These are phyloP conservation scores for Penicillium sp. DNA, from an alignment of 2,329 filamentous ascomycete genomes.

Conservation along the genomic window DNA sequence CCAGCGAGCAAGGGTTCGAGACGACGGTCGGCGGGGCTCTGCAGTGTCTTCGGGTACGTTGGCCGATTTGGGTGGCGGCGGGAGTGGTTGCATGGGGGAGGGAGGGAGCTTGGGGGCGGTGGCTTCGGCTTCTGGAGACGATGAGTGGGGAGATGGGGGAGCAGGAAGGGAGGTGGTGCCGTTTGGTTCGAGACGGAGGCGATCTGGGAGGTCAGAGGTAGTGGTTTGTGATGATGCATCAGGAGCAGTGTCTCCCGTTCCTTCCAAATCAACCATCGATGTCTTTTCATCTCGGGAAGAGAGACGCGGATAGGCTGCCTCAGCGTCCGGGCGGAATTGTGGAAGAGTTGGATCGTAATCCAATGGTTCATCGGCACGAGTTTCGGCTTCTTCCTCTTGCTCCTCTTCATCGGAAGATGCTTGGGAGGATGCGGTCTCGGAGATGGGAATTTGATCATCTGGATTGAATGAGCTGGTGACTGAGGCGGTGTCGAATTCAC, in stretches of 20 bases:
- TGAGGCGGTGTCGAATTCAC: slow-evolving; percentile 16
- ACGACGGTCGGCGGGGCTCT: slow-evolving; percentile 26
- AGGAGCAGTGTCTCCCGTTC: slow-evolving; percentile 4
- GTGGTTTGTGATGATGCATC: slow-evolving; percentile 15
- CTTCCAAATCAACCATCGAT: slow-evolving; percentile 1
- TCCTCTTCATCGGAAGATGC: slow-evolving; percentile 7
- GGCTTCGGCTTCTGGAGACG: slow-evolving; percentile 34
- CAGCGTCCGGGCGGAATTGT: slow-evolving; percentile 45
- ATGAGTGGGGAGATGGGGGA: slow-evolving; percentile 30
- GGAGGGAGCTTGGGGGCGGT: slow-evolving; percentile 36
- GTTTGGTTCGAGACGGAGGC: slow-evolving; percentile 41
- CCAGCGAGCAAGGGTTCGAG: slow-evolving; percentile 46
- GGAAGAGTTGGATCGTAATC: slow-evolving; percentile 46
- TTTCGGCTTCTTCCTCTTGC: slow-evolving; percentile 2
- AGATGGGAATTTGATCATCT: slow-evolving; percentile 4
- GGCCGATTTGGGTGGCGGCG: slow-evolving; percentile 24
- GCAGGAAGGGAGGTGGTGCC: slow-evolving; percentile 32
- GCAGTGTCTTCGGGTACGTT: slow-evolving; percentile 16
- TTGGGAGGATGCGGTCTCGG: slow-evolving; percentile 5
- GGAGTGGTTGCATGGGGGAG: slow-evolving; percentile 35
- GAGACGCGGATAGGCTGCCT: slow-evolving; percentile 26
- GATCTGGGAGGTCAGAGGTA: slow-evolving; percentile 28
- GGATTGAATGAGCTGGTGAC: slow-evolving; percentile 19
- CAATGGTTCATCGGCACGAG: background rate
- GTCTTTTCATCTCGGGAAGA: slow-evolving; percentile 11